A percentile compares a stretch with the other conserved stretches of the same genome.
Evolutionary conservation across 768 basidiomycete species (phyloP).

Genomic region (Termitomyces sp.): DNA sequence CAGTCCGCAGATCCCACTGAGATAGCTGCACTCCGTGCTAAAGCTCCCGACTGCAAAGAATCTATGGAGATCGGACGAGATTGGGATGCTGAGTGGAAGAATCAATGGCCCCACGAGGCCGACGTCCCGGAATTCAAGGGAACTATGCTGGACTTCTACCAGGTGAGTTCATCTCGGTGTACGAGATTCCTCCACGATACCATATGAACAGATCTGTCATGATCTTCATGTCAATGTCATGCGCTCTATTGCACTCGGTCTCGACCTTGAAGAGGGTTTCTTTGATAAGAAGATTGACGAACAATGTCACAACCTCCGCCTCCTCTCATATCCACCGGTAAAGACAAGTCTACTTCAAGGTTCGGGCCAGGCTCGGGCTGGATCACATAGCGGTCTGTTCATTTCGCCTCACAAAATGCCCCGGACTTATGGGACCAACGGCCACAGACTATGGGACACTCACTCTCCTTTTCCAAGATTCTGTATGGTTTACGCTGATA

Average conservation of each 20-base stretch:
- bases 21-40: constrained; percentile 68
- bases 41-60: constrained; percentile 81
- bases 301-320: constrained; percentile 76
- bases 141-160: constrained; percentile 74
- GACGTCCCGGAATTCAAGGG: constrained; percentile 65
- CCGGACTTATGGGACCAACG: background rate
- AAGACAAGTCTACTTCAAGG: constrained; percentile 49
- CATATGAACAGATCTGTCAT: constrained; percentile 57
- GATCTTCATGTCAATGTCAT: constrained; percentile 72
- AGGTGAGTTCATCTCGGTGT: constrained; percentile 32
- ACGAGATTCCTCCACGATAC: background rate
- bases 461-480: constrained; percentile 79
- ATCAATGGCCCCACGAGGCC: constrained; percentile 71
- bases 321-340: constrained; percentile 81
- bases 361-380: constrained; percentile 76
- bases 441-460: constrained; percentile 72
- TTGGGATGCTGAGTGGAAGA: constrained; percentile 73
- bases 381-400: constrained; percentile 67
- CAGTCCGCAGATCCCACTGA: constrained; percentile 67
- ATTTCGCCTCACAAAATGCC: background rate
- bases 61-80: constrained; percentile 89
- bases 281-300: constrained; percentile 75
- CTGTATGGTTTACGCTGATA: constrained; percentile 28
- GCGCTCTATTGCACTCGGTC: constrained; percentile 81
- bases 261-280: constrained; percentile 67